Evolutionary conservation across 169 alveolate species (phyloP).

Genomic region (Cyclospora cayetanensis): DNA sequence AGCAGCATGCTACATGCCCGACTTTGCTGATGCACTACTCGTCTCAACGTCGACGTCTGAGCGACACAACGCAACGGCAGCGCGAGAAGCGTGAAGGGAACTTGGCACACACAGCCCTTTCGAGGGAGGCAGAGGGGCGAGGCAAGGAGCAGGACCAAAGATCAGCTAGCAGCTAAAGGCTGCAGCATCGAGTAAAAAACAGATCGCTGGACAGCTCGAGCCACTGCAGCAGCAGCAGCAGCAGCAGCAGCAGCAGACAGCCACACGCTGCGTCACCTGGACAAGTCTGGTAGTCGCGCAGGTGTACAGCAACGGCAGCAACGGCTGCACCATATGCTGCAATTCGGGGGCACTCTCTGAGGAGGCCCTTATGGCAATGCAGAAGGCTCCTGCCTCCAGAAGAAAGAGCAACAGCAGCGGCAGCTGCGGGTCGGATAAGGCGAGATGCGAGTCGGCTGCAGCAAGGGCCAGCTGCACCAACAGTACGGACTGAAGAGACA

Average conservation of each 20-base stretch:
- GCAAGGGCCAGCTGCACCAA: conserved; percentile 31
- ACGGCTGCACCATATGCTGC: conserved; percentile 23
- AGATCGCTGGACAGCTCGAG: not conserved
- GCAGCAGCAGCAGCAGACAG: no score
- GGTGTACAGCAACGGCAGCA: conserved; percentile 11
- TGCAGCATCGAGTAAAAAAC: not conserved
- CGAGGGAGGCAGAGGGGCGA: not conserved
- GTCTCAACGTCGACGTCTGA: conserved; percentile 2
- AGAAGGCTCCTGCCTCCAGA: conserved; percentile 14
- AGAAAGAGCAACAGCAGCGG: conserved; percentile 35
- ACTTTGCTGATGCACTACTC: conserved; percentile 41
- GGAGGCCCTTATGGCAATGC: conserved; percentile 21
- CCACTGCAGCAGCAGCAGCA: not conserved
- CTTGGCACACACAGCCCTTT: not conserved
- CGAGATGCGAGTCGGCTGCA: conserved; percentile 40
- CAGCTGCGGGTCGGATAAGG: conserved; percentile 35
- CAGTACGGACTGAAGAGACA: conserved; percentile 24
- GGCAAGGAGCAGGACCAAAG: not conserved
- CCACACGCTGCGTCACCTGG: conserved; percentile 7
- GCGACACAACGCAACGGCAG: no score
- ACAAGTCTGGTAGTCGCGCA: conserved; percentile 4
- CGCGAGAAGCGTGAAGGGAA: no score
- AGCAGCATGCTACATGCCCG: conserved; percentile 45
- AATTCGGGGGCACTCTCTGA: not conserved
- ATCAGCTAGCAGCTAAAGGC: not conserved